These are phyloP conservation scores for Phytophthora hibernalis DNA, from an alignment of 352 stramenopile genomes.

Conservation along the genomic window DNA sequence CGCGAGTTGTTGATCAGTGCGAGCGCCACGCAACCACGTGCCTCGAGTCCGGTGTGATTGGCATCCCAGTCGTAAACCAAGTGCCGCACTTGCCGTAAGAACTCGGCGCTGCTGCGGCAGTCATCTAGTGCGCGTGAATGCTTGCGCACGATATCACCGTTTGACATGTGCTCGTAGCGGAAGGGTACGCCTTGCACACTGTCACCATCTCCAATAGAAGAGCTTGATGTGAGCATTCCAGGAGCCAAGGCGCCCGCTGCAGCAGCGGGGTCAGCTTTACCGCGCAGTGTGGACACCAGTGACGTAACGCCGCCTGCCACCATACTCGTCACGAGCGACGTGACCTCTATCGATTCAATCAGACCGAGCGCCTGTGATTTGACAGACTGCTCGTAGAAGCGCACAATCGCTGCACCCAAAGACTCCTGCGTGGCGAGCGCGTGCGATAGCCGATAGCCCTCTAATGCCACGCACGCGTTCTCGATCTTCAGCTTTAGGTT, in stretches of 20 bases:
- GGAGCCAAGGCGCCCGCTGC: slow-evolving; percentile 33
- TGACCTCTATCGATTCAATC: slow-evolving; percentile 88
- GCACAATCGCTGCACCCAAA: slow-evolving; percentile 63
- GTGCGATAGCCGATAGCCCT: slow-evolving; percentile 69
- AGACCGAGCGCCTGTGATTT: slow-evolving; percentile 84
- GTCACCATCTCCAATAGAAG: slow-evolving; percentile 17
- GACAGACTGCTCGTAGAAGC: slow-evolving; percentile 84
- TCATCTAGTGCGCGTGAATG: slow-evolving; percentile 61
- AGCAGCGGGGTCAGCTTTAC: slow-evolving; percentile 72
- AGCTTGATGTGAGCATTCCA: slow-evolving; percentile 41
- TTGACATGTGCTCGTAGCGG: slow-evolving; percentile 76
- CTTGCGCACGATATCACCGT: slow-evolving; percentile 76
- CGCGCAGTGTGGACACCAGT: slow-evolving; percentile 80
- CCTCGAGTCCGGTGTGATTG: slow-evolving; percentile 84
- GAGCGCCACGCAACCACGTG: slow-evolving; percentile 76
- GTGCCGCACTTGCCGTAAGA: slow-evolving; percentile 72
- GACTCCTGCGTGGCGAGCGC: slow-evolving; percentile 81
- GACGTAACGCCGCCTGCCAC: slow-evolving; percentile 81
- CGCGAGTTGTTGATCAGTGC: slow-evolving; percentile 84
- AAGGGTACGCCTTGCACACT: slow-evolving; percentile 40
- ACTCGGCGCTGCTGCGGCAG: slow-evolving; percentile 58
- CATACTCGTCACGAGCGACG: slow-evolving; percentile 84
- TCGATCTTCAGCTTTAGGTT: slow-evolving; percentile 90
- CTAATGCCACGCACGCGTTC: slow-evolving; percentile 80
- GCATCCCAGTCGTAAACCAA: slow-evolving; percentile 88